Evolutionary conservation across 1,139 yeast genomes (phyloP).

Genomic region (Hansenula lynferdii): DNA sequence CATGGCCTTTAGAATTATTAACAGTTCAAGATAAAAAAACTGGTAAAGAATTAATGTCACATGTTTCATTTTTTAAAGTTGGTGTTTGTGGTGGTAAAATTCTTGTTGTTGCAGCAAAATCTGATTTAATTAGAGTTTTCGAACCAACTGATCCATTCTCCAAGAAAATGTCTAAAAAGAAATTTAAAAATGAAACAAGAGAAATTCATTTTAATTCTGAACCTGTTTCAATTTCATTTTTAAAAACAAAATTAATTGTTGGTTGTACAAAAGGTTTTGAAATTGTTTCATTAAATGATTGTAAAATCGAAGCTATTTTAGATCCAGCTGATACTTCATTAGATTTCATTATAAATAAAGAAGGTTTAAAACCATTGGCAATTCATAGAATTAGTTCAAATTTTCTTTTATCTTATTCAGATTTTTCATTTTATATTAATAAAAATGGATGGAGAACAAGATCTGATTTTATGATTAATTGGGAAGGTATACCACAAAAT

Average conservation of each 20-base stretch:
- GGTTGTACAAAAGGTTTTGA: constrained; percentile 98
- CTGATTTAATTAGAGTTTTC: constrained; percentile 77
- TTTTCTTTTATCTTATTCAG: constrained; percentile 82
- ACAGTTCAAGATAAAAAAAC: constrained; percentile 43
- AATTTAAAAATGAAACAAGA: constrained; percentile 59
- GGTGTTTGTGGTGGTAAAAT: constrained; percentile 90
- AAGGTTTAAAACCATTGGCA: constrained; percentile 82
- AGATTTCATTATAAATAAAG: constrained; percentile 87
- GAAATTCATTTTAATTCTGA: constrained; percentile 84
- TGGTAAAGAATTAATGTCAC: constrained; percentile 76
- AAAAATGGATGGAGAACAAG: constrained; percentile 95
- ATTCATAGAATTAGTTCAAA: constrained; percentile 87
- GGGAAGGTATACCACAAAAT: constrained; percentile 96
- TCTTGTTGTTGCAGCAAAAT: constrained; percentile 83
- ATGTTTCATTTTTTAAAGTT: constrained; percentile 83
- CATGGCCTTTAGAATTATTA: constrained; percentile 80
- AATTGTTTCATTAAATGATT: constrained; percentile 59
- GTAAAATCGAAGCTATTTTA: constrained; percentile 66
- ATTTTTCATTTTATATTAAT: constrained; percentile 90
- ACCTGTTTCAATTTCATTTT: constrained; percentile 85
- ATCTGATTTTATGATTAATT: constrained; percentile 89
- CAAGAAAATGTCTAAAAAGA: constrained; percentile 56
- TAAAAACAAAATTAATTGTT: constrained; percentile 83
- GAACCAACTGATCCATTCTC: constrained; percentile 71
- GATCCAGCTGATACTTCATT: constrained; percentile 97